Base-by-base conservation (phyloP, 1,284 basidiomycete genomes). In the Rhodotorula sp. region DNA sequence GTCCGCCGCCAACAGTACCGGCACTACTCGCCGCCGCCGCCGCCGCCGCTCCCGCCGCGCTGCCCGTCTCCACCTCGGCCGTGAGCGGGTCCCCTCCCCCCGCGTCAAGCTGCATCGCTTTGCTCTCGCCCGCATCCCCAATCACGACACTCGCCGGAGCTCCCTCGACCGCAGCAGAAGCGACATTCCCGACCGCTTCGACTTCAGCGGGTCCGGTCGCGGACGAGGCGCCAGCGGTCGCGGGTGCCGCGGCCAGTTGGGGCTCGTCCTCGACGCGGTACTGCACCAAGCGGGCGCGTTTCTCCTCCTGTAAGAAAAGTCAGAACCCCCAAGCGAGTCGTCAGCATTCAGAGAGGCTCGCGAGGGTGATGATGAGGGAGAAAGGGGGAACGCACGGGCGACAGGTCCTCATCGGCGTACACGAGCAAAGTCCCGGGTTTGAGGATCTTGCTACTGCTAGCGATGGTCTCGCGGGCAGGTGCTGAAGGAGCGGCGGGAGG, bases 351-450 rank as follows among this genome's bases (percentile, higher is more conserved):
- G 12, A 37, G n/a, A 30, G 61, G n/a, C n/a, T n/a, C n/a, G n/a
- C n/a, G n/a, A n/a, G n/a, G n/a, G n/a, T n/a, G n/a, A n/a, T n/a
- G n/a, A n/a, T n/a, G n/a, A n/a, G n/a, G n/a, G n/a, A n/a, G n/a
- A n/a, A 61, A 54, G 30, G 45, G 15, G 30, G 48, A 66, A 44
- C 87, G 66, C 73, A 90, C 89, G 17, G 88, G 87, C 71, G 86
- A 88, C 77, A 90, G 91, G 77, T 92, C 91, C 0, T 89, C 82
- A 78, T 92, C 88, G 29, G 83, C 80, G 80, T 88, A 91, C 79
- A 91, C 89, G 60, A 92, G 82, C n/a, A 85, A 83, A 10, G 89
- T 91, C 17, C 84, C 83, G 79, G 91, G 90, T 84, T 91, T 92
- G 79, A 90, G 87, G 4, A 67, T 75, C 56, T 73, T 71, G 87